These are phyloP conservation scores for Xylaria sp. DNA, from an alignment of 2,329 filamentous ascomycete species.

Conservation along the genomic window DNA sequence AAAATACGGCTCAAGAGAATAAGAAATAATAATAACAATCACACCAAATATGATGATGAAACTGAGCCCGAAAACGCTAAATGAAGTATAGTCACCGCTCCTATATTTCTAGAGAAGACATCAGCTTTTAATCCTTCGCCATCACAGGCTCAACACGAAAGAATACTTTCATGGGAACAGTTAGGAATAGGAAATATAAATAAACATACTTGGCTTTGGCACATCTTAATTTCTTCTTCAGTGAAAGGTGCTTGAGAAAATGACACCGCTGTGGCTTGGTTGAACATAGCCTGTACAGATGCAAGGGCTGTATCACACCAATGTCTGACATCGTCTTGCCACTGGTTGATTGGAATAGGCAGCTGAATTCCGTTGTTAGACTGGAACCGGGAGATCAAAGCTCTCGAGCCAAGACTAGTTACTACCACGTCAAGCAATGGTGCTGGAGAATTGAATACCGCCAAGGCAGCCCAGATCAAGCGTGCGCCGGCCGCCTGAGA, in stretches of 20 bases:
- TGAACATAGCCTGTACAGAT: background rate
- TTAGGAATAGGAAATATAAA: background rate
- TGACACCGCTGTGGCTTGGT: background rate
- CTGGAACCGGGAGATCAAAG: background rate
- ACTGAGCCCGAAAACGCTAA: background rate
- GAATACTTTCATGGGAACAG: background rate
- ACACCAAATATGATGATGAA: background rate
- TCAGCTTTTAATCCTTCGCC: background rate
- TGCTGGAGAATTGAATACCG: background rate
- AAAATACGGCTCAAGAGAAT: background rate
- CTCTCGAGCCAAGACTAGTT: background rate
- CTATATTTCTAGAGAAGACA: background rate
- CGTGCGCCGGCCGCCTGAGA: background rate
- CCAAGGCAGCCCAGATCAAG: background rate
- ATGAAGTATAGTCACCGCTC: background rate
- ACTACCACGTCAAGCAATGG: background rate
- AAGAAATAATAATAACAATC: background rate
- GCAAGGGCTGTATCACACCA: background rate
- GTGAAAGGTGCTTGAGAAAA: background rate
- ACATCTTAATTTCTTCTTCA: background rate
- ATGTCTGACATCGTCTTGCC: background rate
- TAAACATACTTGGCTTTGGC: background rate
- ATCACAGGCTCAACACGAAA: background rate
- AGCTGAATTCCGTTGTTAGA: background rate
- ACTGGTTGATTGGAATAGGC: background rate